Conservation (phyloP, 495 filamentous ascomycete genomes). For the Talaromyces stipitatus region DNA sequence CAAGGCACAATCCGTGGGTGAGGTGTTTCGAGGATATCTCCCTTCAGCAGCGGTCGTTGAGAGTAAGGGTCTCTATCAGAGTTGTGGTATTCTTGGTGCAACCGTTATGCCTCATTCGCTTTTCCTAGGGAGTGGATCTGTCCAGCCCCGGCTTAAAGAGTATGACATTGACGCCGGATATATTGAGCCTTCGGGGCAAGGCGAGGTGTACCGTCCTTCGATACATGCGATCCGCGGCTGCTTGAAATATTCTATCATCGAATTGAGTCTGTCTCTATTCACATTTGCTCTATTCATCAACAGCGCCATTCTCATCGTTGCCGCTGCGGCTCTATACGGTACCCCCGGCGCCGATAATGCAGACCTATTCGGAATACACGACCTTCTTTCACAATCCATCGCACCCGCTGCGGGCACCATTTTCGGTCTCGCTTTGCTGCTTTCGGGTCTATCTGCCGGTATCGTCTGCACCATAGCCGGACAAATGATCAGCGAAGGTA, state of each 20-base stretch:
- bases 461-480: conserved; percentile 81
- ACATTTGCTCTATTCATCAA: conserved; percentile 94
- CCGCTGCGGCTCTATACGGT: conserved; percentile 66
- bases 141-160: conserved; percentile 72
- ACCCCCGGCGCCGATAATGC: conserved; percentile 50
- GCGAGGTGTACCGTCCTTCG: conserved; percentile 66
- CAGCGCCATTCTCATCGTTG: conserved; percentile 81
- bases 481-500: conserved; percentile 77
- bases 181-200: conserved; percentile 38
- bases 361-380: conserved; percentile 77
- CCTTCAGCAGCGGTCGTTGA: conserved; percentile 70
- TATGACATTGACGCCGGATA: conserved; percentile 62
- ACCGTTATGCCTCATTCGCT: conserved; percentile 94
- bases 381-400: conserved; percentile 61
- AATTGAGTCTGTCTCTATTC: conserved; percentile 71
- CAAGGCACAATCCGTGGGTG: conserved; percentile 55
- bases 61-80: conserved; percentile 68
- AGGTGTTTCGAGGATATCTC: conserved; percentile 79
- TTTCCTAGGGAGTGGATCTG: conserved; percentile 83
- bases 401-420: conserved; percentile 66
- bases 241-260: conserved; percentile 72
- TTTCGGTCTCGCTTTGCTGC: conserved; percentile 68
- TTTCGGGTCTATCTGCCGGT: conserved; percentile 70
- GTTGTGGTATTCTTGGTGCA: conserved; percentile 86
- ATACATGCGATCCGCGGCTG: conserved; percentile 70